Conservation (phyloP, 495 filamentous ascomycete genomes). For the Lasiosphaeria ovina region DNA sequence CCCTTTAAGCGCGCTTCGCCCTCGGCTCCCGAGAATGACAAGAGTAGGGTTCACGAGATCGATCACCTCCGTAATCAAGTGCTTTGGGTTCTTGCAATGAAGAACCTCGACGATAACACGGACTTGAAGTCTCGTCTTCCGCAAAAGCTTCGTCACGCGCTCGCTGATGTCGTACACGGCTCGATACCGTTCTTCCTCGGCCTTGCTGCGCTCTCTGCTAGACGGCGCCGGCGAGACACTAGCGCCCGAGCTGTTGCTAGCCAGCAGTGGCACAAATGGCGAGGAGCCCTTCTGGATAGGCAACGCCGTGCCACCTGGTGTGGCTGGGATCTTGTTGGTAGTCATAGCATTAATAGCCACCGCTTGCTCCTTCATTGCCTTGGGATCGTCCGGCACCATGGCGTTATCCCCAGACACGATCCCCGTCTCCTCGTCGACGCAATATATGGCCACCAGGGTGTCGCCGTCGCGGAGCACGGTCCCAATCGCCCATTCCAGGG, state of each 20-base stretch:
- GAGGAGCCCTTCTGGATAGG: slow-evolving; percentile 18
- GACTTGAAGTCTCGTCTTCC: slow-evolving; percentile 88
- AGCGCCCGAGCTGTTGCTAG: slow-evolving; percentile 15
- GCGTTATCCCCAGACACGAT: slow-evolving; percentile 37
- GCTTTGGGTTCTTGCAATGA: slow-evolving; percentile 93
- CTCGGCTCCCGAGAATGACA: slow-evolving; percentile 86
- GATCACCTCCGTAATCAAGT: slow-evolving; percentile 84
- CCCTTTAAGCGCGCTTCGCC: slow-evolving; percentile 90
- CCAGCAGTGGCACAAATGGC: slow-evolving; percentile 12
- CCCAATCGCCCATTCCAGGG: slow-evolving; percentile 94
- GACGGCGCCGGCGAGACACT: slow-evolving; percentile 45
- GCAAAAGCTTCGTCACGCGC: slow-evolving; percentile 74
- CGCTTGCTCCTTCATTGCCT: slow-evolving; percentile 69
- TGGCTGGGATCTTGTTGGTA: slow-evolving; percentile 35
- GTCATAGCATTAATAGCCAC: slow-evolving; percentile 48
- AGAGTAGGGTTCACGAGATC: slow-evolving; percentile 89
- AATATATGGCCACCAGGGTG: slow-evolving; percentile 87
- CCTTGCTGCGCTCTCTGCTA: slow-evolving; percentile 45
- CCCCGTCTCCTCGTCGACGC: slow-evolving; percentile 79
- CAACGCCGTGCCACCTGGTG: slow-evolving; percentile 23
- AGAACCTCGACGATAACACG: slow-evolving; percentile 91
- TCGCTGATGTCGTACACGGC: slow-evolving; percentile 76
- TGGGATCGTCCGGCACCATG: slow-evolving; percentile 48
- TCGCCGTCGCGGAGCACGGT: slow-evolving; percentile 94
- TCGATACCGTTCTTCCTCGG: slow-evolving; percentile 73